Evolutionary conservation across 805 yeast genomes (phyloP).

Genomic region (Candida railenensis): DNA sequence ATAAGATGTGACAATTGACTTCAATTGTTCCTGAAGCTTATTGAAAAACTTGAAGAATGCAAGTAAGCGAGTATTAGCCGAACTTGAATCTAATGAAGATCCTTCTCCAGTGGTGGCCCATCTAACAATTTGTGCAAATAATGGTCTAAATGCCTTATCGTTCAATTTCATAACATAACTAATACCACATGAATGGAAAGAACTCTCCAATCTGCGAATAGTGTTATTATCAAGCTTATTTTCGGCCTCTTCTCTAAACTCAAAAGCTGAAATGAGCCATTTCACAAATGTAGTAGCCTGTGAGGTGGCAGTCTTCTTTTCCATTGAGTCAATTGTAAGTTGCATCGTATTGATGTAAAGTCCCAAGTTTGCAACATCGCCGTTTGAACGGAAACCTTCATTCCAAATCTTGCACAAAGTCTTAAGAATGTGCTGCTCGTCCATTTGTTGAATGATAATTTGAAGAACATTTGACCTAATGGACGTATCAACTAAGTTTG

Average conservation of each 20-base stretch:
- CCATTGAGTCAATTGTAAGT: conserved; percentile 60
- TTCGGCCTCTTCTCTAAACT: conserved; percentile 53
- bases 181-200: conserved; percentile 71
- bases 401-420: conserved; percentile 66
- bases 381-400: conserved; percentile 31
- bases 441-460: conserved; percentile 64
- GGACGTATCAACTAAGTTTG: conserved; percentile 56
- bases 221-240: conserved; percentile 63
- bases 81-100: conserved; percentile 29
- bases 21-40: conserved; percentile 78
- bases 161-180: conserved; percentile 84
- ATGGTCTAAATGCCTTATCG: conserved; percentile 90
- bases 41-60: conserved; percentile 86
- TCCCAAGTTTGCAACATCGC: conserved; percentile 49
- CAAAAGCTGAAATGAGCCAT: conserved; percentile 69
- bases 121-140: conserved; percentile 79
- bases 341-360: conserved; percentile 69
- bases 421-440: conserved; percentile 58
- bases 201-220: conserved; percentile 75
- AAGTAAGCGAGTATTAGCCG: conserved; percentile 53
- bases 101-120: conserved; percentile 94
- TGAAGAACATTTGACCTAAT: conserved; percentile 64
- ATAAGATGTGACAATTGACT: conserved; percentile 84
- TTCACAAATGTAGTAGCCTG: conserved; percentile 67
- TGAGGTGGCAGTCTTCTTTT: conserved; percentile 72